Conservation (phyloP, 1,284 basidiomycete species). For the Sporisorium graminicola region DNA sequence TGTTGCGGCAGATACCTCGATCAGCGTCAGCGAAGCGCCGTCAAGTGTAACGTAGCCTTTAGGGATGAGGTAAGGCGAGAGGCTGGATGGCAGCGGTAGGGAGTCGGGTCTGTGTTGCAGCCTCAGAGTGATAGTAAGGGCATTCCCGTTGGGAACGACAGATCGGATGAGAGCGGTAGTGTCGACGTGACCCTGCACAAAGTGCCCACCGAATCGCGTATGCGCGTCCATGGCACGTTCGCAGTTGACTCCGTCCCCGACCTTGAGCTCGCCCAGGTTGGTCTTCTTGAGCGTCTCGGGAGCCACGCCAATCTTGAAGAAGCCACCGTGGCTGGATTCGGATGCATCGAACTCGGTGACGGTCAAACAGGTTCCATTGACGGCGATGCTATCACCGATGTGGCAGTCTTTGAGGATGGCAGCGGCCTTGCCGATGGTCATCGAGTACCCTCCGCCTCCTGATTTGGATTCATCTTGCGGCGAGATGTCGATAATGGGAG, state of each 20-base stretch:
- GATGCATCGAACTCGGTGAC: conserved; percentile 80
- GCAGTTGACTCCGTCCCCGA: conserved; percentile 89
- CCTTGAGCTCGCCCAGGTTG: conserved; percentile 80
- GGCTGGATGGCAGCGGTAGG: conserved; percentile 77
- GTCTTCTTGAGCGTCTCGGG: conserved; percentile 92
- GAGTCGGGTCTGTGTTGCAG: conserved; percentile 61
- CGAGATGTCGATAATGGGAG: conserved; percentile 77
- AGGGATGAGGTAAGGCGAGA: conserved; percentile 87
- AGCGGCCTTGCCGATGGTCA: conserved; percentile 81
- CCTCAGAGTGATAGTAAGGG: conserved; percentile 83
- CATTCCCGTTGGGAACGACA: conserved; percentile 84
- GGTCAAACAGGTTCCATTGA: conserved; percentile 85
- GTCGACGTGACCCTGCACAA: conserved; percentile 88
- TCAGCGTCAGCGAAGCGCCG: conserved; percentile 92
- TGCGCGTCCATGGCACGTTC: conserved; percentile 93
- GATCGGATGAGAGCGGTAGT: conserved; percentile 76
- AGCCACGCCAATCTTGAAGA: conserved; percentile 94
- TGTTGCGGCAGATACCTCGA: conserved; percentile 74
- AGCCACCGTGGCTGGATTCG: conserved; percentile 67
- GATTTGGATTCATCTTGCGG: conserved; percentile 73
- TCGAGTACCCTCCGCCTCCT: conserved; percentile 79
- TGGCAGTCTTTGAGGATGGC: conserved; percentile 90
- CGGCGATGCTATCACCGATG: conserved; percentile 93
- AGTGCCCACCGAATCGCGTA: conserved; percentile 93
- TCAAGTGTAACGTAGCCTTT: conserved; percentile 97